Percentiles rank a stretch among this genome's conserved stretches.
Conservation (phyloP, 176 grass and related monocot species). For the Ampelocalamus luodianensis region DNA sequence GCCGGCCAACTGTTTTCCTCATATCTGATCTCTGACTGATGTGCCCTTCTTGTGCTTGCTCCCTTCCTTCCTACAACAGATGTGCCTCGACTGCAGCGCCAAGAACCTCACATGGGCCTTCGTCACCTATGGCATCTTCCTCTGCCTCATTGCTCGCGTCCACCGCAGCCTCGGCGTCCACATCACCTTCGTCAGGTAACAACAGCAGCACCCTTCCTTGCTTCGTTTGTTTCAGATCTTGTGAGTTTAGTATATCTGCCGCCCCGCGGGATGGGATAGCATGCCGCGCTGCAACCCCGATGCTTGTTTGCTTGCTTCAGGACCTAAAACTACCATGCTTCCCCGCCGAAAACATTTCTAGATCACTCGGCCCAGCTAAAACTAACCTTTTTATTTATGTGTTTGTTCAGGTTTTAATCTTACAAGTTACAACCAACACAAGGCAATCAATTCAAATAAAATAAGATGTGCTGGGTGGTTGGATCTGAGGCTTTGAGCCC, state of each 20-base stretch:
- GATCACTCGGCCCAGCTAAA: neutral
- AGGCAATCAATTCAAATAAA: neutral
- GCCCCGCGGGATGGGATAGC: neutral
- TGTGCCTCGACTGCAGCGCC: conserved; percentile 88
- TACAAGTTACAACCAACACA: neutral
- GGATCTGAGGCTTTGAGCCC: no score
- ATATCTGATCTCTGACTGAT: conserved; percentile 7
- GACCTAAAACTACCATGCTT: neutral
- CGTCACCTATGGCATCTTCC: conserved; percentile 89
- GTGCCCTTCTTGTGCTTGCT: neutral
- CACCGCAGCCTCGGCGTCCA: conserved; percentile 86
- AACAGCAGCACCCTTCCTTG: neutral
- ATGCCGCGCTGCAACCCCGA: neutral
- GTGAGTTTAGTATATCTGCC: neutral
- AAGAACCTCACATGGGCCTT: conserved; percentile 90
- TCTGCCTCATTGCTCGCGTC: conserved; percentile 90
- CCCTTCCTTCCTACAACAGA: conserved; percentile 28
- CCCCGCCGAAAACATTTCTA: neutral
- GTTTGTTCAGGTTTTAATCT: neutral
- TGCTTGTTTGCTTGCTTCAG: neutral
- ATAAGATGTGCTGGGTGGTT: neutral
- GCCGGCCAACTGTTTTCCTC: neutral
- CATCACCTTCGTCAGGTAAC: conserved; percentile 79
- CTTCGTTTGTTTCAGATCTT: neutral
- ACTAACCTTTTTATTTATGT: neutral